Evolutionary conservation across 768 basidiomycete species (phyloP).

Genomic region (Lenzites betulinus): DNA sequence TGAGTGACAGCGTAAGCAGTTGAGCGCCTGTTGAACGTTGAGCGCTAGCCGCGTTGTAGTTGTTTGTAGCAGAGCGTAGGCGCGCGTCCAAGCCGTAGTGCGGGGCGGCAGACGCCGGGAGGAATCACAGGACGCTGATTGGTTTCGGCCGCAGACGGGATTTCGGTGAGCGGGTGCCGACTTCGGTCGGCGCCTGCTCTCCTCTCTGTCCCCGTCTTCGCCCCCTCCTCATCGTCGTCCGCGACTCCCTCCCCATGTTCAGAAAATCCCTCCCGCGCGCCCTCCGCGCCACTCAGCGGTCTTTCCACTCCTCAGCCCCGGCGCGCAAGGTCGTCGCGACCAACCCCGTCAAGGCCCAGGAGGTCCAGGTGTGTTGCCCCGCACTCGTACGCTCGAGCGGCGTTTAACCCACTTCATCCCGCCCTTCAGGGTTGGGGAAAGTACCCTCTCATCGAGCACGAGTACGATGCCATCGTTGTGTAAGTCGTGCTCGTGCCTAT

Average conservation of each 20-base stretch:
- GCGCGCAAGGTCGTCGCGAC: constrained; percentile 65
- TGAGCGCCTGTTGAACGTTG: too few species aligned
- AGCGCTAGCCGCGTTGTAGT: too few species aligned
- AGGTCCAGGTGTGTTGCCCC: constrained; percentile 61
- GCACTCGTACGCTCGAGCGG: constrained; percentile 5
- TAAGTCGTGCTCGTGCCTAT: constrained; percentile 44
- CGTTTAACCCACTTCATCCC: constrained; percentile 5
- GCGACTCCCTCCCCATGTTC: constrained; percentile 50
- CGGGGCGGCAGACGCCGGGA: constrained; percentile 10
- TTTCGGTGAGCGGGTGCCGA: constrained; percentile 26
- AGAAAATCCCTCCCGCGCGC: constrained; percentile 62
- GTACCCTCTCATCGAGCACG: constrained; percentile 97
- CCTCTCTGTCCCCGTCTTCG: not conserved
- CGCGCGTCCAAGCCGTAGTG: too few species aligned
- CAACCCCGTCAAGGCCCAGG: constrained; percentile 77
- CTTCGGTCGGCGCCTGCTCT: constrained; percentile 6
- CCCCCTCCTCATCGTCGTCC: constrained; percentile 20
- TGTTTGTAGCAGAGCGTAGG: too few species aligned
- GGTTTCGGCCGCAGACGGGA: constrained; percentile 27
- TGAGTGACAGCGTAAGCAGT: too few species aligned
- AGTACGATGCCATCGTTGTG: constrained; percentile 99
- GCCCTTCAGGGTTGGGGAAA: constrained; percentile 79
- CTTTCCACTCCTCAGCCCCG: constrained; percentile 67
- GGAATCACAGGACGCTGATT: constrained; percentile 26
- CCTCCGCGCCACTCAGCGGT: constrained; percentile 48